phyloP scores from a whole-genome alignment of 2,329 filamentous ascomycete species.

The Fusarium albosuccineum region DNA sequence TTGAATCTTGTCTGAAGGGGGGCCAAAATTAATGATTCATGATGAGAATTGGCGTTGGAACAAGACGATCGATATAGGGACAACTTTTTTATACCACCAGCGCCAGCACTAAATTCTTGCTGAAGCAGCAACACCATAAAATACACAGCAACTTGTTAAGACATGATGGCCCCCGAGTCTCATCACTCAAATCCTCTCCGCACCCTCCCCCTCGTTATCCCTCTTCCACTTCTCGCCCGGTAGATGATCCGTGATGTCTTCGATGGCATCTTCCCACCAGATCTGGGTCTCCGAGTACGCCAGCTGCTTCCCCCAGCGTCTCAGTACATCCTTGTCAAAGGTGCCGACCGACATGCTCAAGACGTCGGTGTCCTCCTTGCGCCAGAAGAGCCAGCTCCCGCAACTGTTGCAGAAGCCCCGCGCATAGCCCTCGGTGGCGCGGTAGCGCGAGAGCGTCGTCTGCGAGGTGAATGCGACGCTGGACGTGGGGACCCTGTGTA shows the following conservation, averaged over 20 bases:
- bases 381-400: slow-evolving; percentile 64
- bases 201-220: slow-evolving; percentile 40
- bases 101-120: slow-evolving; percentile 9
- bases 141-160: slow-evolving; percentile 11
- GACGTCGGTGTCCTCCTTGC: slow-evolving; percentile 45
- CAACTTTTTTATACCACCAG: slow-evolving; percentile 35
- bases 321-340: slow-evolving; percentile 60
- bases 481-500: slow-evolving; percentile 53
- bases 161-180: neutral
- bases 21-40: neutral
- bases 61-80: slow-evolving; percentile 11
- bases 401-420: slow-evolving; percentile 64
- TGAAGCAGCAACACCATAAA: slow-evolving; percentile 8
- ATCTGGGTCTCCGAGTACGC: slow-evolving; percentile 54
- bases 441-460: slow-evolving; percentile 55
- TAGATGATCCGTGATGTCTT: slow-evolving; percentile 61
- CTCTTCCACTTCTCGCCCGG: slow-evolving; percentile 43
- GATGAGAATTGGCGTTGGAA: slow-evolving; percentile 25
- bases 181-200: slow-evolving; percentile 25
- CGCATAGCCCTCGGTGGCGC: slow-evolving; percentile 54
- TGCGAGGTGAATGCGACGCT: slow-evolving; percentile 53
- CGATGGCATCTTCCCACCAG: slow-evolving; percentile 61
- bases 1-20: slow-evolving; percentile 7
- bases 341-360: slow-evolving; percentile 58
- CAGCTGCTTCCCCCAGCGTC: slow-evolving; percentile 56